Base-by-base conservation (phyloP, 2,329 filamentous ascomycete species). In the Claviceps pazoutovae region DNA sequence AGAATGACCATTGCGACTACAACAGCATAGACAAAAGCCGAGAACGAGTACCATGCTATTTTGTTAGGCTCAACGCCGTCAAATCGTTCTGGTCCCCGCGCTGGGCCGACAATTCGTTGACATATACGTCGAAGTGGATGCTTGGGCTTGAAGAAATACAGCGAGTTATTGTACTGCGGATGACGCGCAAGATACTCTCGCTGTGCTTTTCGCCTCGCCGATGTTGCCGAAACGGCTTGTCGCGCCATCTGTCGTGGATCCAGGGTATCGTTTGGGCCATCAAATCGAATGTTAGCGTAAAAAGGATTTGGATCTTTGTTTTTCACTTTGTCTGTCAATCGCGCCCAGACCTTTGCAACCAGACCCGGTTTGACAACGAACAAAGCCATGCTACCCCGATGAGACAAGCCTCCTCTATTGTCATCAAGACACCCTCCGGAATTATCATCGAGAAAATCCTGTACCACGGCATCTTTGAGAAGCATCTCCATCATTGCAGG, bases 1-100 rank as follows among this genome's bases (percentile, higher is more conserved):
- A 98, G 77, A 45, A 96, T 69, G n/a, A 98, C 93, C 94, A 98
- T 98, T 49, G 88, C 87, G 43, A 97, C 87, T 56, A 98, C 96
- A 14, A 88, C 86, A 23, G 85, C 82, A 65, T 98, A 98, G 51
- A 97, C 87, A 60, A 98, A 86, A 3, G 88, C 88, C 0, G 93
- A 96, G 65, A 97, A 95, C 0, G 80, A 74, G 64, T 95, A 96
- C 90, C 93, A 98, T 8, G 93, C 76, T 4, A 86, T 80, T 57
- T 88, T 89, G 59, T 93, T 91, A 0, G 93, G 93, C 54, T 89
- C 83, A 1, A 94, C 81, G 14, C 93, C 93, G 66, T 97, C 88
- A 56, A 95, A 85, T 45, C 93, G 83, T 64, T 94, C 86, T 45
- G 74, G 78, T 6, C 93, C 94, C 55, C 93, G 82, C 14, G 91